A percentile compares a stretch with the other conserved stretches of the same genome.
Conservation (phyloP, 208 protist genomes). For the Leishmania martiniquensis region DNA sequence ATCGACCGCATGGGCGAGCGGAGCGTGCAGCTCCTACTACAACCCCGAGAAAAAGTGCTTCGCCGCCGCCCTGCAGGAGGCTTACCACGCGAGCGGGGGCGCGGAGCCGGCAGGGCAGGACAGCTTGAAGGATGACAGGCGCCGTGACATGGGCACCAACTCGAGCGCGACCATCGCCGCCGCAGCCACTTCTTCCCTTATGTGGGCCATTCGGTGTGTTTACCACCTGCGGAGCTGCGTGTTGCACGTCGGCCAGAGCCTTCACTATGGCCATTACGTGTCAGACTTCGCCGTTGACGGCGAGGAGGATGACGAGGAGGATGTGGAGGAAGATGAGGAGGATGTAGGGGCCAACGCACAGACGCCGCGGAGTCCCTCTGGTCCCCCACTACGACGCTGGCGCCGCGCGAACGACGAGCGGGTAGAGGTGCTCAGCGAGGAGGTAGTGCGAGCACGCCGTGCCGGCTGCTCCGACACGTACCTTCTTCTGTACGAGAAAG, state of each 20-base stretch:
- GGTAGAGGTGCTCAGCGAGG: constrained; percentile 32
- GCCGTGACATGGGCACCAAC: neutral
- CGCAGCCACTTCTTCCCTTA: constrained; percentile 1
- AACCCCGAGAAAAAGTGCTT: constrained; percentile 33
- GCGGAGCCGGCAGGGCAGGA: neutral
- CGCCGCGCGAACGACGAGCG: constrained; percentile 53
- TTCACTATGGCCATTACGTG: constrained; percentile 73
- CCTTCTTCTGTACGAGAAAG: constrained; percentile 72
- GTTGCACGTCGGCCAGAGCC: constrained; percentile 49
- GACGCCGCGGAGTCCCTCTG: neutral
- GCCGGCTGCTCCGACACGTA: constrained; percentile 45
- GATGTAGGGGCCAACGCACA: neutral
- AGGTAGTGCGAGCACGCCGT: constrained; percentile 17
- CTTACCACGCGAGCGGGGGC: neutral
- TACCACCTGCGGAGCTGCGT: constrained; percentile 57
- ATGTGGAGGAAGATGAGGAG: neutral
- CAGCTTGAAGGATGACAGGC: neutral
- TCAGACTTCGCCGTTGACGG: constrained; percentile 51
- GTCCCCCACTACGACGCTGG: constrained; percentile 22
- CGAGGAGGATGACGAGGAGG: neutral
- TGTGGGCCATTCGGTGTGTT: constrained; percentile 32
- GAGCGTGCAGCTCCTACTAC: constrained; percentile 12
- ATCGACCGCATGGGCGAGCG: neutral
- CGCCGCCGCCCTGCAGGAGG: constrained; percentile 12
- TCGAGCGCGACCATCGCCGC: neutral